phyloP scores from a whole-genome alignment of 331 rosid genomes.

The Phaseolus coccineus region DNA sequence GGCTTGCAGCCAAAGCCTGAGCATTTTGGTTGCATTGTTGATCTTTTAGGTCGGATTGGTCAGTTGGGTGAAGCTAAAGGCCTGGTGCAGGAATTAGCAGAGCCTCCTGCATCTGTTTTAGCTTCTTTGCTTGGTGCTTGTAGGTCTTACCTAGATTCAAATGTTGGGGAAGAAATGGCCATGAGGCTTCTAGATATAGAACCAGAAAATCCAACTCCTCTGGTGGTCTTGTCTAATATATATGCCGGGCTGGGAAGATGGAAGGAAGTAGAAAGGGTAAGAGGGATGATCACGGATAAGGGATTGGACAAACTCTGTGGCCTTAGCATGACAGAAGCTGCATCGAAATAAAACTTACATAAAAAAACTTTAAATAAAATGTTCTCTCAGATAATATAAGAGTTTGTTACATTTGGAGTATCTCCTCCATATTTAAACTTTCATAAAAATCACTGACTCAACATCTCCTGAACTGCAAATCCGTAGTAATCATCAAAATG shows the following conservation, averaged over 20 bases:
- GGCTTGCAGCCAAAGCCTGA: constrained; percentile 65
- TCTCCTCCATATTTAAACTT: constrained; percentile 24
- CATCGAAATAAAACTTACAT: constrained; percentile 46
- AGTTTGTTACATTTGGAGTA: constrained; percentile 34
- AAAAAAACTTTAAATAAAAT: constrained; percentile 30
- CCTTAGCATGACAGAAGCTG: constrained; percentile 62
- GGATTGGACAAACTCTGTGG: constrained; percentile 65
- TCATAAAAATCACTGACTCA: constrained; percentile 53
- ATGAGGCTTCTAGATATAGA: constrained; percentile 62
- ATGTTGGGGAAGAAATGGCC: constrained; percentile 65
- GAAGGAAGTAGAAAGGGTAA: constrained; percentile 75
- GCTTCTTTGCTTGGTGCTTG: constrained; percentile 83
- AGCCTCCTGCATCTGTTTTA: constrained; percentile 65
- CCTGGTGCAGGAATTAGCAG: constrained; percentile 53
- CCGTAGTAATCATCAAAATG: constrained; percentile 72
- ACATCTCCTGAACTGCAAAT: constrained; percentile 71
- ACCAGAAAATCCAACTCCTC: constrained; percentile 69
- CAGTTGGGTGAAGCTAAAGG: constrained; percentile 62
- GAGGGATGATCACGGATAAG: constrained; percentile 58
- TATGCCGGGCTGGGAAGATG: constrained; percentile 76
- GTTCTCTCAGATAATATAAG: constrained; percentile 41
- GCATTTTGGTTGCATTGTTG: constrained; percentile 72
- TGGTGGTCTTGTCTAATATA: constrained; percentile 68
- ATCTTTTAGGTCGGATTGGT: constrained; percentile 76
- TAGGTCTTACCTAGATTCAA: constrained; percentile 54